Base-by-base conservation (phyloP, 257 asterid species). In the Nicotiana otophora region DNA sequence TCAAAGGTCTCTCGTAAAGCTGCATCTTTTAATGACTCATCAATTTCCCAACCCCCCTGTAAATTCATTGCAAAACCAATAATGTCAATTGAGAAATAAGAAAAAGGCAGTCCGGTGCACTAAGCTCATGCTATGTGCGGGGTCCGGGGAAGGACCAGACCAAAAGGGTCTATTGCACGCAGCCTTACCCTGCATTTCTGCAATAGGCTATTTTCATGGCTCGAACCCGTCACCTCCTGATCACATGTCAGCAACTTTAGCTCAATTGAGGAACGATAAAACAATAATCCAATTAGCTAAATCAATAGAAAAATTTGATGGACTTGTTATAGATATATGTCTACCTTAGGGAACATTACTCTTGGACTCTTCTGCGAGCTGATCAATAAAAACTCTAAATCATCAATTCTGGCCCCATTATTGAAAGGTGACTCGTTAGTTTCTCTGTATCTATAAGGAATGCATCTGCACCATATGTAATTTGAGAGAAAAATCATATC, bases 261-360 rank as follows among this genome's bases (percentile, higher is more conserved):
- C 48, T 42, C 48, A 8, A 9, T 12, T 2, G 72, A 5, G 10
- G 2, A 8, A 20, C 5, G 10, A 42, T 42, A 2, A 48, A 72
- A 72, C 39, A 72, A 70, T 70, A 39, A 70, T 70, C 11, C 6
- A 70, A 42, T 72, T 4, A 42, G 10, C 1, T 5, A 39, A 70
- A 42, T 42, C 61, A 23, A 20, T 3, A 46, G 20, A 5, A 5
- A 39, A 20, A 5, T 5, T 16, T 19, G 16, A 23, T 62, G 26
- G 33, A 61, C 17, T 61, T 20, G 33, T 61, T 12, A 30, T 20
- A 10, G 33, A 61, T 23, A 7, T 61, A 62, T 68, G 1, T 19
- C 23, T 89, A 95, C 99, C 99, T 96, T 96, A 9, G 99, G 99
- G 87, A 96, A 96, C 99, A 94, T 94, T 92, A 93, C 83, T 87